A percentile compares a stretch with the other conserved stretches of the same genome.
Evolutionary conservation across 2,329 filamentous ascomycete genomes (phyloP).

Genomic region (Sporothrix euskadiensis): DNA sequence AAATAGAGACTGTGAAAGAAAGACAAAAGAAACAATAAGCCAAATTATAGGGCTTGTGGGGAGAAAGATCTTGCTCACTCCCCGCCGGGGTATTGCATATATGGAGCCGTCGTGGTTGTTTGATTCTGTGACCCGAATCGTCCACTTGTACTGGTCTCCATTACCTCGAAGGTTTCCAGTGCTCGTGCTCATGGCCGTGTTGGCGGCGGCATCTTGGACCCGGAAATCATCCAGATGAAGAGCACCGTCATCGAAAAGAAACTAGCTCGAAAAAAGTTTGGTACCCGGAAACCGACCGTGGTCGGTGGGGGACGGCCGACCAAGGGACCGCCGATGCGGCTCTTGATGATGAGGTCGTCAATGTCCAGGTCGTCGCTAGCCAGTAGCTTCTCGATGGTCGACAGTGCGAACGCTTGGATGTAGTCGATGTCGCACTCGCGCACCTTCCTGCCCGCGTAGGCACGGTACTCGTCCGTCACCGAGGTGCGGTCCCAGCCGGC

Average conservation of each 20-base stretch:
- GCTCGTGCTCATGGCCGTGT: slow-evolving; percentile 10
- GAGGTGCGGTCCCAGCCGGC: slow-evolving; percentile 64
- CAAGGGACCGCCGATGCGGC: slow-evolving; percentile 4
- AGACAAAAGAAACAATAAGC: neutral
- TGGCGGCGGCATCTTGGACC: slow-evolving; percentile 29
- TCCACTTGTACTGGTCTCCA: neutral
- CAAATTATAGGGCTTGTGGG: neutral
- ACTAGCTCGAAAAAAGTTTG: slow-evolving; percentile 47
- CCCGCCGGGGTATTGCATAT: neutral
- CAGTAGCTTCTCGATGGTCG: slow-evolving; percentile 42
- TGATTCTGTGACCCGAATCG: slow-evolving; percentile 1
- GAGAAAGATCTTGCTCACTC: neutral
- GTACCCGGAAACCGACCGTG: slow-evolving; percentile 36
- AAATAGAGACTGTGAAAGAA: slow-evolving; percentile 24
- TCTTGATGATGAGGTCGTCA: neutral
- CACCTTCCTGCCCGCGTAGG: slow-evolving; percentile 62
- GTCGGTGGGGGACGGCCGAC: slow-evolving; percentile 27
- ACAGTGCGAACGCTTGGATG: slow-evolving; percentile 52
- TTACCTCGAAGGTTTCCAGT: neutral
- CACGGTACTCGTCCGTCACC: slow-evolving; percentile 72
- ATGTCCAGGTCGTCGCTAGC: slow-evolving; percentile 26
- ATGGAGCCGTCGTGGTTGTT: neutral
- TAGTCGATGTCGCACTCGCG: slow-evolving; percentile 63
- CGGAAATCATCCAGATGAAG: slow-evolving; percentile 43
- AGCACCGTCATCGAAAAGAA: slow-evolving; percentile 47